A percentile compares a stretch with the other conserved stretches of the same genome.
Evolutionary conservation across 345 rosid species (phyloP).

Genomic region (Camelina laxa): DNA sequence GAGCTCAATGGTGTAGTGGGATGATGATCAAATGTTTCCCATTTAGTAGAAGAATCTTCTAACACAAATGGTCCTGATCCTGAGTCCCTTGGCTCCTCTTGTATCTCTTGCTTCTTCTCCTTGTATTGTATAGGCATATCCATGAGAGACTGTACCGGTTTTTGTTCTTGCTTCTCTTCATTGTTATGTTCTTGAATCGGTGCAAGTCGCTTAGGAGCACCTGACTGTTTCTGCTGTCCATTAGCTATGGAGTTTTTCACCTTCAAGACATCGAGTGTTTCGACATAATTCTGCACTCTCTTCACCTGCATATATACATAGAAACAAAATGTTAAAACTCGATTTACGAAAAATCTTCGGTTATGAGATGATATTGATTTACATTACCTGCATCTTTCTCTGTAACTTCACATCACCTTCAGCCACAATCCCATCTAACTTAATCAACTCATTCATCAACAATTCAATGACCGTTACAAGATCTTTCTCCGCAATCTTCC

Average conservation of each 20-base stretch:
- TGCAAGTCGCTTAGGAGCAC: slow-evolving; percentile 49
- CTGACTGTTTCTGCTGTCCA: slow-evolving; percentile 50
- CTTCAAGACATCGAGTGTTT: slow-evolving; percentile 83
- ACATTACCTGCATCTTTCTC: slow-evolving; percentile 91
- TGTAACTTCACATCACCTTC: slow-evolving; percentile 95
- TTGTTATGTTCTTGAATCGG: slow-evolving; percentile 42
- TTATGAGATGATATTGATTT: neutral
- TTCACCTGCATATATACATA: slow-evolving; percentile 58
- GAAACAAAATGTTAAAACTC: neutral
- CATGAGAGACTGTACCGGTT: slow-evolving; percentile 51
- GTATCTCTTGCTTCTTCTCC: slow-evolving; percentile 47
- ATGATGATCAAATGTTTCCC: slow-evolving; percentile 90
- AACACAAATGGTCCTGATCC: slow-evolving; percentile 55
- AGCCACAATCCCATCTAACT: slow-evolving; percentile 78
- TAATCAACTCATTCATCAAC: slow-evolving; percentile 94
- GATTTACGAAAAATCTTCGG: neutral
- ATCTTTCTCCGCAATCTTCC: slow-evolving; percentile 75
- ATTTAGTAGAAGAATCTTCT: slow-evolving; percentile 61
- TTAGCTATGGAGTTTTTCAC: slow-evolving; percentile 70
- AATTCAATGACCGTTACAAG: slow-evolving; percentile 68
- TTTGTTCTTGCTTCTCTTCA: slow-evolving; percentile 48
- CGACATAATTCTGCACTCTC: slow-evolving; percentile 94
- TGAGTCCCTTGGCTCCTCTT: slow-evolving; percentile 50
- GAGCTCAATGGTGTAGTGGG: slow-evolving; percentile 51
- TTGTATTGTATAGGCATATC: slow-evolving; percentile 50